Evolutionary conservation across 2,329 filamentous ascomycete species (phyloP), one percentile per base, ranked within the genome.

Genomic region (Calonectria fujianensis): DNA sequence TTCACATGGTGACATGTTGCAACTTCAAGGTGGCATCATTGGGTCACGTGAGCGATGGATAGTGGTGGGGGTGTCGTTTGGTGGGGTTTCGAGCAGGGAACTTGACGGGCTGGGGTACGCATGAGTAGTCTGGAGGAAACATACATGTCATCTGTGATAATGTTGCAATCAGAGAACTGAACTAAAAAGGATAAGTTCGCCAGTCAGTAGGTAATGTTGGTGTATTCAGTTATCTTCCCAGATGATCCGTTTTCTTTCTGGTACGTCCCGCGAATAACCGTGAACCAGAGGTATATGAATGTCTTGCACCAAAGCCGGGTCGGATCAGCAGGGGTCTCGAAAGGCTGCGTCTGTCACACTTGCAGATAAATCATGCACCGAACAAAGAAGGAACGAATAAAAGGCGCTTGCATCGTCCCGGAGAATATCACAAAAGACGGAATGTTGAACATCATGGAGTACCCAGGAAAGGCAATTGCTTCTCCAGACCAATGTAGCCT

Each of bases 1-100:
- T 63, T 70, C 65, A 51, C 66, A 50, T 61, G 63, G 31, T 45
- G 51, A 48, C 54, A 29, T 41, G 51, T 66, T 67, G 52, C n/a
- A n/a, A 72, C 65, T 69, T 48, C 69, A 64, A 73, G 50, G 73
- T 75, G 75, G 66, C 73, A 73, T 70, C 51, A 69, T 54, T 2
- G 41, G 6, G n/a, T 73, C 73, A 75, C 73, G 73, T 75, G 73
- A 52, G 11, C 2, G 0, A 31, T 16, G 10, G 59, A 27, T 45
- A 59, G 29, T 32, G 41, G 51, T 51, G 37, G 67, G 41, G 37
- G 24, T 64, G 16, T 18, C 16, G n/a, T 27, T 27, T n/a, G 31
- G 68, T 69, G 67, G 35, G 50, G 48, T 50, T 24, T 29, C 32
- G 39, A 29, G 7, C 41, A 48, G 39, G 57, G 35, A 29, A 27